Evolutionary conservation across 2,329 filamentous ascomycete genomes (phyloP), one percentile per base, ranked within the genome.

Genomic region (Tolypocladium pustulatum): DNA sequence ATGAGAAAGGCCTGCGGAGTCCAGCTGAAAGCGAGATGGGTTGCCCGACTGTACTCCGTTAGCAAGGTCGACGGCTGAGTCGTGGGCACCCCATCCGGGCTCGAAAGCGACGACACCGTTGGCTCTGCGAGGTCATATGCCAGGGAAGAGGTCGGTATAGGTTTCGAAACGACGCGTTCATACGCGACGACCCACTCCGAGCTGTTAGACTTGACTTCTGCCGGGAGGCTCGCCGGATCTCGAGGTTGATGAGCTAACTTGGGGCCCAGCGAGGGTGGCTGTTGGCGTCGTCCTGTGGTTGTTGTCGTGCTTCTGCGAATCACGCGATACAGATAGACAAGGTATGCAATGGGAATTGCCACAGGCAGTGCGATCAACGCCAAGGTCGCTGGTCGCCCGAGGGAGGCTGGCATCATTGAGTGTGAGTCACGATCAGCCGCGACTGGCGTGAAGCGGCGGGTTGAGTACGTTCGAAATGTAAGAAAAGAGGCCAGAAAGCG

Each of bases 1-100:
- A 73, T 67, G 1, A 68, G 25, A 4, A 68, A 60, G 6, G 69
- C 70, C 60, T 71, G 69, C 1, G 72, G 71, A 3, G 69, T 70
- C 64, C 65, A 66, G 56, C 63, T 63, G 54, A 73, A 73, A 1
- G 71, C 68, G 20, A 60, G 57, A 59, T 72, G 70, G 2, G 68
- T 65, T 13, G 63, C 66, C 13, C 65, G 67, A 6, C 67, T 54
- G 59, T 71, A 73, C 1, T 54, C 57, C 15, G 60, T 66, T 3
- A 72, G 57, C 25, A 71, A 56, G 0, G 56, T 43, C 1, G 68
- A 65, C 13, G 60, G 61, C 25, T 58, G 37, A 17, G 37, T 36
- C 41, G 54, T 27, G 17, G 27, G 4, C 17, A 17, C 2, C 9
- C 46, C 12, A 30, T 20, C 15, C 7, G 46, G 27, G 46, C 27